A percentile compares a stretch with the other conserved stretches of the same genome.
Conservation (phyloP, 2,329 filamentous ascomycete species). For the Cladosporium sp. region DNA sequence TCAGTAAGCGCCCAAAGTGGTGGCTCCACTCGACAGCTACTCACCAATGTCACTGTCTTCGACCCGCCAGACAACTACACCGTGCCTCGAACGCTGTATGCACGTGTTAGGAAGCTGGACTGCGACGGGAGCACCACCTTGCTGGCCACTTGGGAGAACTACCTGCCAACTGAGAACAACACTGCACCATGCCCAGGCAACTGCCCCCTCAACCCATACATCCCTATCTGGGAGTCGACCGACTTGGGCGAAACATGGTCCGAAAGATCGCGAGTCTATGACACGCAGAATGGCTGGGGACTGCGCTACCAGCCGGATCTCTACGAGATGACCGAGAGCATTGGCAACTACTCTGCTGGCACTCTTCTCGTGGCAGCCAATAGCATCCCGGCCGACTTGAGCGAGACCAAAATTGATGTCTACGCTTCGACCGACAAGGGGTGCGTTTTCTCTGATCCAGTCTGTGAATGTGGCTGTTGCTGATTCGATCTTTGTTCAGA, state of each 20-base stretch:
- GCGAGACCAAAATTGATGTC: slow-evolving; percentile 66
- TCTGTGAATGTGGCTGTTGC: neutral
- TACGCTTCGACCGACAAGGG: slow-evolving; percentile 66
- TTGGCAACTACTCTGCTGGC: slow-evolving; percentile 61
- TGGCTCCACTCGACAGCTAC: slow-evolving; percentile 12
- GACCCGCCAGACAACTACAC: slow-evolving; percentile 31
- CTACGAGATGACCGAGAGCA: slow-evolving; percentile 59
- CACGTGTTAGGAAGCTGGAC: slow-evolving; percentile 49
- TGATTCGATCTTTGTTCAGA: neutral
- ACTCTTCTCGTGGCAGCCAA: slow-evolving; percentile 65
- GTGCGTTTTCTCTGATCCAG: neutral
- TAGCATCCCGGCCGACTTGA: slow-evolving; percentile 60
- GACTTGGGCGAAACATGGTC: slow-evolving; percentile 58
- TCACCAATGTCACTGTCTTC: slow-evolving; percentile 29
- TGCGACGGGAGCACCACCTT: slow-evolving; percentile 36
- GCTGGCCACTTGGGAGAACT: slow-evolving; percentile 58
- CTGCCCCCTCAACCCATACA: slow-evolving; percentile 37
- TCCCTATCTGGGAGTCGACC: slow-evolving; percentile 49
- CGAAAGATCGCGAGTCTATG: slow-evolving; percentile 62
- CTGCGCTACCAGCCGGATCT: slow-evolving; percentile 69
- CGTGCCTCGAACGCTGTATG: slow-evolving; percentile 50
- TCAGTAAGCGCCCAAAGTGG: slow-evolving; percentile 13
- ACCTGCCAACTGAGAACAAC: slow-evolving; percentile 47
- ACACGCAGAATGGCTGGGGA: slow-evolving; percentile 65
- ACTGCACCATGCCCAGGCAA: slow-evolving; percentile 18